phyloP scores from a whole-genome alignment of 2,329 filamentous ascomycete genomes.

The Peltaster fructicola region DNA sequence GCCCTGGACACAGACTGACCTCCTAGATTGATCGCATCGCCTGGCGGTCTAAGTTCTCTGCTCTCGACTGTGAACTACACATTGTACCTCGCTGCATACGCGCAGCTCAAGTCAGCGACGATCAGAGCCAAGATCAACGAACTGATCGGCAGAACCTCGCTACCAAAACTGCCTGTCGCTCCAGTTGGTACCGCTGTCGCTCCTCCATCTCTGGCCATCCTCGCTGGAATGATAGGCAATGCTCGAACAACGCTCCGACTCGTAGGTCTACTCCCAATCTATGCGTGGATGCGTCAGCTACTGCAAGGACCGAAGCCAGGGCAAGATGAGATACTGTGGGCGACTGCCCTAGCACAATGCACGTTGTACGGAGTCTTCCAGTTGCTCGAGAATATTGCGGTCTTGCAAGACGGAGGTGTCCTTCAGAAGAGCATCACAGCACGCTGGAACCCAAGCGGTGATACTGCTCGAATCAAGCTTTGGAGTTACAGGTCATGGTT shows the following conservation, averaged over 20 bases:
- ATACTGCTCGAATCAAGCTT: constrained; percentile 23
- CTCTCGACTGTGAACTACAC: constrained; percentile 31
- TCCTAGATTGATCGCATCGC: constrained; percentile 24
- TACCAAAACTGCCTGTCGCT: constrained; percentile 11
- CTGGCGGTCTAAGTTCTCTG: constrained; percentile 27
- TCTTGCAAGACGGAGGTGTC: constrained; percentile 25
- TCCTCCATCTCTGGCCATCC: constrained; percentile 16
- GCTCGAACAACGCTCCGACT: constrained; percentile 27
- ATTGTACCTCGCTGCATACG: constrained; percentile 27
- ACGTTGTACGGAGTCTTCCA: constrained; percentile 27
- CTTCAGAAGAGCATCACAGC: constrained; percentile 20
- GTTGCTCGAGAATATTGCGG: constrained; percentile 25
- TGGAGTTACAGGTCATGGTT: constrained; percentile 27
- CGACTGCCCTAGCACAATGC: constrained; percentile 24
- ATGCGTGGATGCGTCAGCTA: constrained; percentile 27
- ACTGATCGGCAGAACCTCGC: constrained; percentile 16
- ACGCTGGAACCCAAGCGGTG: constrained; percentile 15
- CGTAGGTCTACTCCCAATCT: constrained; percentile 26
- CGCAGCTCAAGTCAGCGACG: constrained; percentile 22
- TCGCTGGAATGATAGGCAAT: constrained; percentile 23
- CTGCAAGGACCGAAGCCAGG: constrained; percentile 24
- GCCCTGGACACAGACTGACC: constrained; percentile 3
- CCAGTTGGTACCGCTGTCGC: constrained; percentile 6
- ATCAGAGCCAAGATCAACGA: constrained; percentile 19
- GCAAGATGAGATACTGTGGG: constrained; percentile 24